Evolutionary conservation across 352 stramenopile species (phyloP), one percentile per base, ranked within the genome.

Genomic region (Phytophthora europaea): DNA sequence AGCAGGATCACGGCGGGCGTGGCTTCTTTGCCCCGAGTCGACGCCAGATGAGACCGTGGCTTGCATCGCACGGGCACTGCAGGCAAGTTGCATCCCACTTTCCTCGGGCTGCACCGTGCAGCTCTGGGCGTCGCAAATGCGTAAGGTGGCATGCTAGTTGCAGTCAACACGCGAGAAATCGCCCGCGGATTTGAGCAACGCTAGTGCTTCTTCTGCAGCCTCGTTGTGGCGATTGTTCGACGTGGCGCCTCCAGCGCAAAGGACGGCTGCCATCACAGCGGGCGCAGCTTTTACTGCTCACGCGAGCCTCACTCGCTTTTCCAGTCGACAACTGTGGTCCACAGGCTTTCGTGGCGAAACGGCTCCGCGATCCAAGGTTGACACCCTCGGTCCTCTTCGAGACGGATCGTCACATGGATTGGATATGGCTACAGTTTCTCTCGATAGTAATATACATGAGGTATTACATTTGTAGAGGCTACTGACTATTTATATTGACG

Each of bases 21-120:
- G 61, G 45, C 34, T 33, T 61, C 18, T 69, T 63, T 69, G 61
- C 67, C 53, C 28, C 26, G 13, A 48, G 55, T 61, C 58, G 58
- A 67, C 56, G 54, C 64, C 64, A 65, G 52, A 61, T 70, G 67
- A 74, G 60, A 70, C 60, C 67, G 67, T 63, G 67, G 59, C 47
- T 61, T 67, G 56, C 64, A 64, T 62, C 36, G 47, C 22, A 38
- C 6, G 5, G 40, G 12, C 40, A 9, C 48, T 72, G 54, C 54
- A 65, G 38, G 63, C 52, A 65, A 56, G 40, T 54, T 71, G 33
- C 43, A 60, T 71, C 64, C 64, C 55, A 71, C 64, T 57, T 20
- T 65, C 40, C 28, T 63, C 40, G n/a, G n/a, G n/a, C n/a, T n/a
- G n/a, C n/a, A n/a, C n/a, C n/a, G n/a, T 51, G 26, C 47, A 38